Conservation (phyloP, 768 basidiomycete genomes). For the Kwoniella heveanensis region DNA sequence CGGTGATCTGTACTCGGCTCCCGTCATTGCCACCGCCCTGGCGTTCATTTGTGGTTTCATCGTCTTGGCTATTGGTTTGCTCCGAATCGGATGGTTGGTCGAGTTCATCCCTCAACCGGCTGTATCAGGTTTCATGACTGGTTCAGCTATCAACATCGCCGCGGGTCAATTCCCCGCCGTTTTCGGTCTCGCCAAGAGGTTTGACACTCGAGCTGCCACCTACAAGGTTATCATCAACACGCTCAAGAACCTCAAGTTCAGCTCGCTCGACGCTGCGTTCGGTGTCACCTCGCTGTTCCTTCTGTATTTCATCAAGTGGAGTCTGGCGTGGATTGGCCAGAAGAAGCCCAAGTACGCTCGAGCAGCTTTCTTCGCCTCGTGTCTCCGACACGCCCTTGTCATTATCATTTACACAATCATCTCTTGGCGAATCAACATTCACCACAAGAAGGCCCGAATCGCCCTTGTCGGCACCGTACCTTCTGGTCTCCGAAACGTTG, state of each 20-base stretch:
- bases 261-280: slow-evolving; percentile 82
- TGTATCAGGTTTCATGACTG: slow-evolving; percentile 78
- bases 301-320: slow-evolving; percentile 56
- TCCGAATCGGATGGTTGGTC: slow-evolving; percentile 89
- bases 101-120: slow-evolving; percentile 69
- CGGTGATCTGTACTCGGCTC: slow-evolving; percentile 63
- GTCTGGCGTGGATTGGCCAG: slow-evolving; percentile 35
- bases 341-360: slow-evolving; percentile 47
- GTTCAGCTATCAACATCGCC: slow-evolving; percentile 90
- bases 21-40: slow-evolving; percentile 78
- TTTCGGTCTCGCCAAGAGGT: slow-evolving; percentile 76
- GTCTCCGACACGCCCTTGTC: slow-evolving; percentile 60
- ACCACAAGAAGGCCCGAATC: slow-evolving; percentile 75
- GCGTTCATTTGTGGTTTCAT: slow-evolving; percentile 90
- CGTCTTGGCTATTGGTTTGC: slow-evolving; percentile 81
- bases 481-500: slow-evolving; percentile 66
- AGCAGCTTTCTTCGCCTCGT: slow-evolving; percentile 68
- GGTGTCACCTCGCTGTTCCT: slow-evolving; percentile 73
- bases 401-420: slow-evolving; percentile 77
- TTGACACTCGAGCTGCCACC: slow-evolving; percentile 81
- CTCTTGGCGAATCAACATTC: slow-evolving; percentile 78
- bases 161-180: slow-evolving; percentile 84
- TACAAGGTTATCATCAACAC: slow-evolving; percentile 91
- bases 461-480: slow-evolving; percentile 82
- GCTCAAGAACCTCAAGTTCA: slow-evolving; percentile 71